Percentiles rank a stretch among this genome's conserved stretches.
These are phyloP conservation scores for Podospora comata DNA, from an alignment of 495 filamentous ascomycete species.

Conservation along the genomic window DNA sequence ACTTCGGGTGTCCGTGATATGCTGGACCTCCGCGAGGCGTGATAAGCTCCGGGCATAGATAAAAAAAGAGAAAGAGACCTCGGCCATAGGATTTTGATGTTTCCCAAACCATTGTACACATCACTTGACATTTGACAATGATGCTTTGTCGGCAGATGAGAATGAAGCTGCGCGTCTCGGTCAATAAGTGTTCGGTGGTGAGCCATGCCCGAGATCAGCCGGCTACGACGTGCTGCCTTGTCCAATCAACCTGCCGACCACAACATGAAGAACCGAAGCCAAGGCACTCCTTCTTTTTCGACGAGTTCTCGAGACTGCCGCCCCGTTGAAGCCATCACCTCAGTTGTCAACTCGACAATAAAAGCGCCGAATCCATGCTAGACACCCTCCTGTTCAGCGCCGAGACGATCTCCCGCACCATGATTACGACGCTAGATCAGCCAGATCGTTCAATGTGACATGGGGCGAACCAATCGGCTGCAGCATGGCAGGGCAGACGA, in stretches of 20 bases:
- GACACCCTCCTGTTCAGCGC: background rate
- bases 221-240: background rate
- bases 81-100: background rate
- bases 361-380: background rate
- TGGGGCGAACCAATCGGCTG: background rate
- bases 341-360: background rate
- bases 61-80: background rate
- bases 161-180: background rate
- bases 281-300: background rate
- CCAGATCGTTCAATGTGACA: background rate
- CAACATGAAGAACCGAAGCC: constrained; percentile 5
- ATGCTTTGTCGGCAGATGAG: background rate
- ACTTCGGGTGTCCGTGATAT: background rate
- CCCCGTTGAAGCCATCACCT: background rate
- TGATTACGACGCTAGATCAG: constrained; percentile 4
- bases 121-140: background rate
- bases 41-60: background rate
- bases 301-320: background rate
- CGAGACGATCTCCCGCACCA: background rate
- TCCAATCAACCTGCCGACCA: background rate
- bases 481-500: background rate
- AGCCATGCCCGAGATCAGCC: constrained; percentile 8
- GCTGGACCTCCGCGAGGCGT: background rate
- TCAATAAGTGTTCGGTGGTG: constrained; percentile 2
- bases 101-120: background rate